phyloP scores from a whole-genome alignment of 768 basidiomycete species.

The Rhodotorula diobovata region DNA sequence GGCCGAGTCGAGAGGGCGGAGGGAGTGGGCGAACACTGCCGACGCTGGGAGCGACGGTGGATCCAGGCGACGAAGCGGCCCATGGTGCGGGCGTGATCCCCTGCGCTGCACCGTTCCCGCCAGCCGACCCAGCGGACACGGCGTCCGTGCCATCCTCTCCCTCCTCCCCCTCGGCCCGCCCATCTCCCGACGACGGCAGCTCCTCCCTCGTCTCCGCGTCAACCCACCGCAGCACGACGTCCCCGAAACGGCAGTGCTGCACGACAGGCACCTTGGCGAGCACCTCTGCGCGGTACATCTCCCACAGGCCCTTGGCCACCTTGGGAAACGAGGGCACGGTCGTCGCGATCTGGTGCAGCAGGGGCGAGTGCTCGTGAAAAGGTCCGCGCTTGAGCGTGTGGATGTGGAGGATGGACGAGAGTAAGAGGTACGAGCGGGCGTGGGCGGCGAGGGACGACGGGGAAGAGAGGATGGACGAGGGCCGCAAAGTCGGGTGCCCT shows the following conservation, averaged over 20 bases:
- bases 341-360: constrained; percentile 85
- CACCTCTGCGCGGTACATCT: constrained; percentile 97
- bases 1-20: neutral
- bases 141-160: neutral
- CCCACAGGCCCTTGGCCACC: constrained; percentile 58
- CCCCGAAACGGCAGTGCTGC: constrained; percentile 87
- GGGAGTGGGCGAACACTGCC: neutral
- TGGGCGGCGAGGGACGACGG: constrained; percentile 52
- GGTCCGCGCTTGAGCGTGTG: constrained; percentile 56
- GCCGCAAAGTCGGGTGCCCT: constrained; percentile 37
- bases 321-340: constrained; percentile 36
- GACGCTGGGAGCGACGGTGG: neutral
- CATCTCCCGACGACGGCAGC: constrained; percentile 21
- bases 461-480: constrained; percentile 51
- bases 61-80: no score
- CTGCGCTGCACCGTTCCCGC: no score
- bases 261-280: constrained; percentile 90
- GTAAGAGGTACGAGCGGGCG: constrained; percentile 63
- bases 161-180: constrained; percentile 8
- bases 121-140: no score
- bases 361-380: constrained; percentile 46
- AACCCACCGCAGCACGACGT: constrained; percentile 53
- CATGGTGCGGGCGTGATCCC: constrained; percentile 6
- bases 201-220: neutral
- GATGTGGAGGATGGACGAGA: constrained; percentile 70